phyloP scores from a whole-genome alignment of 2,329 filamentous ascomycete species.

The Gliomastix tumulicola region DNA sequence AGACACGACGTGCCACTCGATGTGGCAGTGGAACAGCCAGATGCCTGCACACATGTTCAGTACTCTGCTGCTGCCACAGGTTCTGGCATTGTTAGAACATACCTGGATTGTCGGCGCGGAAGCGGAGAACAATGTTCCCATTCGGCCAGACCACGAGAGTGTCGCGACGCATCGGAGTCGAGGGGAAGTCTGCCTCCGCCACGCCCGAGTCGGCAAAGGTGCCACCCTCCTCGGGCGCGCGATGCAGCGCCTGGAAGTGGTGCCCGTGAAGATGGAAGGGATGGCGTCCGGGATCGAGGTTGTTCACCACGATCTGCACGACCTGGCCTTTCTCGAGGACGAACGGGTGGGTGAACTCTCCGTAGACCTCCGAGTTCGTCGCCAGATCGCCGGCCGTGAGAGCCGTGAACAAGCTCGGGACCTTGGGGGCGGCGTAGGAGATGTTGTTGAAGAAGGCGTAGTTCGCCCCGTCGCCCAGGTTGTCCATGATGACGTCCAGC shows the following conservation, averaged over 20 bases:
- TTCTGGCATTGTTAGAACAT: no score
- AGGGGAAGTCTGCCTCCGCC: conserved; percentile 38
- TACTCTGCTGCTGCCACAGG: no score
- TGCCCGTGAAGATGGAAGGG: conserved; percentile 78
- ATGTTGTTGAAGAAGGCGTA: conserved; percentile 69
- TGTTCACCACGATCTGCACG: conserved; percentile 74
- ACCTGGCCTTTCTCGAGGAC: conserved; percentile 61
- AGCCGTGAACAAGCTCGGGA: conserved; percentile 73
- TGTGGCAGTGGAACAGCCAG: conserved; percentile 75
- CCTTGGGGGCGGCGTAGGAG: conserved; percentile 67
- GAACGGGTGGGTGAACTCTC: conserved; percentile 57
- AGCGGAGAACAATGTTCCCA: conserved; percentile 64
- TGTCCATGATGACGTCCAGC: conserved; percentile 56
- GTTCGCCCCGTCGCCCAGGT: conserved; percentile 52
- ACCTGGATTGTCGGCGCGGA: conserved; percentile 61
- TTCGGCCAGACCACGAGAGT: conserved; percentile 58
- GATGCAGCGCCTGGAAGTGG: conserved; percentile 61
- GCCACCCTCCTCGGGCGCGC: conserved; percentile 50
- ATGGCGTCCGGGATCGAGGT: conserved; percentile 63
- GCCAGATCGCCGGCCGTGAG: conserved; percentile 55
- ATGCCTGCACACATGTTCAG: conserved; percentile 40
- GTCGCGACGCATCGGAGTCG: conserved; percentile 59
- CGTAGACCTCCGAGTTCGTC: conserved; percentile 55
- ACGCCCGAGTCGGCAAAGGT: conserved; percentile 41
- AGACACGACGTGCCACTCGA: conserved; percentile 67